Percentiles rank a stretch among this genome's conserved stretches.
phyloP scores from a whole-genome alignment of 2,329 filamentous ascomycete species.

The Macroventuria anomochaeta region DNA sequence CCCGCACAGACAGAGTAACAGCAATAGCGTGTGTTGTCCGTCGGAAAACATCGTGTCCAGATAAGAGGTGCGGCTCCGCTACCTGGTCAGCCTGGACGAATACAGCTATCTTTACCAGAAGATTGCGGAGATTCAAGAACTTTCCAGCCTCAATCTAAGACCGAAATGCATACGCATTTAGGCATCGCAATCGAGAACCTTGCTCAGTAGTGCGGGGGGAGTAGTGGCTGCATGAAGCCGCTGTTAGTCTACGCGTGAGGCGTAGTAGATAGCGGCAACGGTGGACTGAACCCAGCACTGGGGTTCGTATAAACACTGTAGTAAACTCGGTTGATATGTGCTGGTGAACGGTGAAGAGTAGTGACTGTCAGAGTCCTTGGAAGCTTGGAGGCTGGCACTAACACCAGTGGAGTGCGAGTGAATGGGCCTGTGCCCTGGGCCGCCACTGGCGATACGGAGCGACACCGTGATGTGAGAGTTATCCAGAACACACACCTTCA shows the following conservation, averaged over 20 bases:
- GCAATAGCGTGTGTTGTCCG: background rate
- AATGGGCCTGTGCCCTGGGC: background rate
- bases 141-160: background rate
- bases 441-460: too few relatives aligned
- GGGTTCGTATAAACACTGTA: background rate
- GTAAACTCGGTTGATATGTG: background rate
- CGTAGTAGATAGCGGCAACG: background rate
- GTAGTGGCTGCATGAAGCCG: slow-evolving; percentile 3
- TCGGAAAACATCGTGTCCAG: slow-evolving; percentile 1
- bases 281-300: background rate
- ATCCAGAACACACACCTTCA: too few relatives aligned
- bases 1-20: too few relatives aligned
- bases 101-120: slow-evolving; percentile 7
- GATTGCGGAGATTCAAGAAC: background rate
- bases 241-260: slow-evolving; percentile 1
- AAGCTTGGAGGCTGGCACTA: background rate
- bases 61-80: slow-evolving; percentile 8
- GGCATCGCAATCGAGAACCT: background rate
- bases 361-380: background rate
- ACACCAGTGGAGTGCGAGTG: background rate
- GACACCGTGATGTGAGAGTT: too few relatives aligned
- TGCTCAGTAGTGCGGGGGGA: background rate
- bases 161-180: slow-evolving; percentile 1
- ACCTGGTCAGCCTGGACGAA: slow-evolving; percentile 3
- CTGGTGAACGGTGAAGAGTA: background rate